Conservation (phyloP, 1,284 basidiomycete genomes). For the Austropuccinia psidii region DNA sequence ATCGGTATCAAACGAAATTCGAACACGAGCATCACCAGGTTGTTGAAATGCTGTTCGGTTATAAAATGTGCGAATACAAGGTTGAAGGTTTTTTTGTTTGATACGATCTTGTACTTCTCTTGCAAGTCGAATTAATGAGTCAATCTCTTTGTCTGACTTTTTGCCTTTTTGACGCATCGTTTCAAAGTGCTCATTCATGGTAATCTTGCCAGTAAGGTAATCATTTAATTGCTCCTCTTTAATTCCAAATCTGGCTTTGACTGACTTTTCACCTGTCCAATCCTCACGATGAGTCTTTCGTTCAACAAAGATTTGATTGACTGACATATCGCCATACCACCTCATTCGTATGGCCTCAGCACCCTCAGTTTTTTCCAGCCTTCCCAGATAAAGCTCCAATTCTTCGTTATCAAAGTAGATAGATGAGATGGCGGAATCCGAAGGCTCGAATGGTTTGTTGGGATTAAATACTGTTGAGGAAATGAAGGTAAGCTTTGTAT, state of each 20-base stretch:
- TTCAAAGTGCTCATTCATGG: conserved; percentile 89
- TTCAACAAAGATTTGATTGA: conserved; percentile 86
- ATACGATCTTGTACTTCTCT: conserved; percentile 92
- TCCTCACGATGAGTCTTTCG: conserved; percentile 98
- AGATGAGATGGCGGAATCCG: conserved; percentile 65
- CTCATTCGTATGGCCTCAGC: conserved; percentile 91
- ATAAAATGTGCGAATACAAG: conserved; percentile 96
- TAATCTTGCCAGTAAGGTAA: conserved; percentile 81
- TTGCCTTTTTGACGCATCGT: conserved; percentile 81
- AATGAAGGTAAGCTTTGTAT: conserved; percentile 25
- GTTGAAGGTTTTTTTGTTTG: conserved; percentile 69
- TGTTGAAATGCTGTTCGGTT: conserved; percentile 98
- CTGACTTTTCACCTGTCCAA: conserved; percentile 99
- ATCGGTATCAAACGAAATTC: conserved; percentile 96
- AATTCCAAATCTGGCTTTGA: conserved; percentile 95
- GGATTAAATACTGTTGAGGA: conserved; percentile 72
- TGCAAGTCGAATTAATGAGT: conserved; percentile 90
- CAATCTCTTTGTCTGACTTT: conserved; percentile 87
- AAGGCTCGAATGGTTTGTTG: conserved; percentile 82
- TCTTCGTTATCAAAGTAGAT: conserved; percentile 71
- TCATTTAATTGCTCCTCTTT: conserved; percentile 92
- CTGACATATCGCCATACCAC: conserved; percentile 89
- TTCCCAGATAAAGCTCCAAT: conserved; percentile 92
- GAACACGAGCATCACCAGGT: conserved; percentile 92
- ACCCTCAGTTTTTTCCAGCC: conserved; percentile 96